Evolutionary conservation across 805 yeast species (phyloP), one percentile per base, ranked within the genome.

Genomic region (Starmerella cellae): DNA sequence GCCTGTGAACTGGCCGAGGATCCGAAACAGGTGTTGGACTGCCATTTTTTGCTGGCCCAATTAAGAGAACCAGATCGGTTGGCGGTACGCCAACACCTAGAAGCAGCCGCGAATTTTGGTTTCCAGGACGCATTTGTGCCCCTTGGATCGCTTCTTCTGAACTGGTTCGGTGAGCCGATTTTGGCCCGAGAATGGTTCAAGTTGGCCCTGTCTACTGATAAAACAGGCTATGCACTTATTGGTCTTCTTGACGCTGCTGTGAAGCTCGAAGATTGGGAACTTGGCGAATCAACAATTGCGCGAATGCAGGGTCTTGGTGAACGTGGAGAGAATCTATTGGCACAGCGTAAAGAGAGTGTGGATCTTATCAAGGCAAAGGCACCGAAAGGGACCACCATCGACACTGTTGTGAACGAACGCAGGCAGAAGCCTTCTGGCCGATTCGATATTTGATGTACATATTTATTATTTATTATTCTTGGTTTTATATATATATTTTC

Each of bases 111-210:
- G 0, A 63, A 76, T 4, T 75, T 74, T 49, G 95, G 95, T 0
- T 75, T 84, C 37, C 71, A 67, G 50, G 94, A 87, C 50, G 69
- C 84, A 8, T 82, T 84, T 55, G 72, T 77, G 20, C 72, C 77
- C 19, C 63, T 87, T 35, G 96, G 95, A 1, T 80, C 78, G 55
- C 59, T 85, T 49, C 91, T 84, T 51, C 61, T 84, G 62, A 83
- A 83, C 55, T 77, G 80, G 49, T 87, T 79, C 56, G 65, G 71
- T n/a, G 68, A 79, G 51, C 55, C 63, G 2, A 44, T 44, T 2
- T 75, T 77, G 49, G 83, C 94, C 1, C 61, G 67, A 28, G 81
- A 82, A 54, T 88, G 97, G 97, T 84, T 85, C 61, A 72, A 72
- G 52, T 63, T 87, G 35, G 98, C 96, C 2, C 31, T 37, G 10